phyloP scores from a whole-genome alignment of 1,284 basidiomycete species.

The Marasmius tenuissimus region DNA sequence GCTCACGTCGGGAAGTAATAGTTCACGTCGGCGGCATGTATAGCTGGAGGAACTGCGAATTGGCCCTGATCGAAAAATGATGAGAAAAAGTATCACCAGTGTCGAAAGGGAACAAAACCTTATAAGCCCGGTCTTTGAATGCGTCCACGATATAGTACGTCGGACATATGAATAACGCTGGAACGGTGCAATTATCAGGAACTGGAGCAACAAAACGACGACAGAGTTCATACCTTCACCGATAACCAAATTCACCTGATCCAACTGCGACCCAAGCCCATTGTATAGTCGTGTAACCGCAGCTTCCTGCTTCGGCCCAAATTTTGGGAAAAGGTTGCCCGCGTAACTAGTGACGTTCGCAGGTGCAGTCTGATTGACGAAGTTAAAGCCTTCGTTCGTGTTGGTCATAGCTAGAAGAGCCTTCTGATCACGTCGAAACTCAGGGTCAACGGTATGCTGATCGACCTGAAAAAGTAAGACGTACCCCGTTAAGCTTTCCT shows the following conservation, averaged over 20 bases:
- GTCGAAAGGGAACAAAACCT: conserved; percentile 3
- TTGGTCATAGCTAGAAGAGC: conserved; percentile 29
- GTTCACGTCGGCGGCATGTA: conserved; percentile 18
- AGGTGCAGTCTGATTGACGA: conserved; percentile 25
- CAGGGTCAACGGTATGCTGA: not conserved
- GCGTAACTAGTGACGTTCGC: conserved; percentile 21
- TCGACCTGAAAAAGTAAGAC: not conserved
- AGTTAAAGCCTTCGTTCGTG: conserved; percentile 28
- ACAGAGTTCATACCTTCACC: conserved; percentile 8
- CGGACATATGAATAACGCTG: conserved; percentile 22
- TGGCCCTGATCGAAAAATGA: conserved; percentile 14
- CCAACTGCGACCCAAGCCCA: conserved; percentile 15
- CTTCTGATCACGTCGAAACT: conserved; percentile 12
- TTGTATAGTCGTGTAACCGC: conserved; percentile 17
- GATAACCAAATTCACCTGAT: conserved; percentile 22
- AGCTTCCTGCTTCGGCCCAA: conserved; percentile 16
- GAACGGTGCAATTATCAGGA: not conserved
- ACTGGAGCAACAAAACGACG: not conserved
- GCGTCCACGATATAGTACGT: conserved; percentile 16
- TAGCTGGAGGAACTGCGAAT: conserved; percentile 22
- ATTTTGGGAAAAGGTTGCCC: conserved; percentile 23
- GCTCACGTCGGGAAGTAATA: conserved; percentile 21
- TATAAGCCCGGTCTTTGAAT: conserved; percentile 7
- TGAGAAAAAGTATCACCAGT: not conserved
- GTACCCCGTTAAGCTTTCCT: conserved; percentile 29